Conservation (phyloP, 176 grass and related monocot species). For the Tuctoria greenei region DNA sequence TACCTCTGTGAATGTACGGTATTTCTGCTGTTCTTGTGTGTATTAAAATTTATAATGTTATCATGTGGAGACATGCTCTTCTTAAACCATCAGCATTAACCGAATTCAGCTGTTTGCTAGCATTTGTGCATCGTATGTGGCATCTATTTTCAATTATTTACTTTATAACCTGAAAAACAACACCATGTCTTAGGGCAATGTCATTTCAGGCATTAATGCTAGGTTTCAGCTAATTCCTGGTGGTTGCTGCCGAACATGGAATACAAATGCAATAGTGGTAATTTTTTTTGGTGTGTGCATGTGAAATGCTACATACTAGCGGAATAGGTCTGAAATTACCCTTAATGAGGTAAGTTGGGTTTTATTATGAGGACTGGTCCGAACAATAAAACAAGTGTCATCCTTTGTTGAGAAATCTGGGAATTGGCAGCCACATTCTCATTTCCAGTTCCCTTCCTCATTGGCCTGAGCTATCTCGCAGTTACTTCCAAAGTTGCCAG, state of each 20-base stretch:
- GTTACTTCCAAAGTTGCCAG: neutral
- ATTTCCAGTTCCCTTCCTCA: neutral
- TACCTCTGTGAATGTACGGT: neutral
- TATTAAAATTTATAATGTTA: neutral
- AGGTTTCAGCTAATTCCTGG: constrained; percentile 3
- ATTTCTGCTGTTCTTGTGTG: neutral
- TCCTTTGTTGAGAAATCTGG: neutral
- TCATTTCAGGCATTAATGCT: neutral
- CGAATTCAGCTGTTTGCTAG: neutral
- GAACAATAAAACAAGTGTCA: neutral
- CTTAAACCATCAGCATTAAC: neutral
- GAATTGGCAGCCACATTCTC: neutral
- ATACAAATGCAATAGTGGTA: neutral
- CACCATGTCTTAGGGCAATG: neutral
- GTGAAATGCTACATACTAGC: neutral
- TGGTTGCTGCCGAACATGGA: neutral
- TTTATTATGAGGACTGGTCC: neutral
- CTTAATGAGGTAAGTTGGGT: neutral
- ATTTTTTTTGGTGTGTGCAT: too few relatives aligned
- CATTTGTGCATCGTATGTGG: neutral
- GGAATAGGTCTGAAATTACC: neutral
- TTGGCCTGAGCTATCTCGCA: neutral
- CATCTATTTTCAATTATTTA: neutral
- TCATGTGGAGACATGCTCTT: neutral
- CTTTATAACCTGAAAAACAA: neutral